Percentiles rank a stretch among this genome's conserved stretches.
phyloP scores from a whole-genome alignment of 2,329 filamentous ascomycete genomes.

The Phyllosticta capitalensis region DNA sequence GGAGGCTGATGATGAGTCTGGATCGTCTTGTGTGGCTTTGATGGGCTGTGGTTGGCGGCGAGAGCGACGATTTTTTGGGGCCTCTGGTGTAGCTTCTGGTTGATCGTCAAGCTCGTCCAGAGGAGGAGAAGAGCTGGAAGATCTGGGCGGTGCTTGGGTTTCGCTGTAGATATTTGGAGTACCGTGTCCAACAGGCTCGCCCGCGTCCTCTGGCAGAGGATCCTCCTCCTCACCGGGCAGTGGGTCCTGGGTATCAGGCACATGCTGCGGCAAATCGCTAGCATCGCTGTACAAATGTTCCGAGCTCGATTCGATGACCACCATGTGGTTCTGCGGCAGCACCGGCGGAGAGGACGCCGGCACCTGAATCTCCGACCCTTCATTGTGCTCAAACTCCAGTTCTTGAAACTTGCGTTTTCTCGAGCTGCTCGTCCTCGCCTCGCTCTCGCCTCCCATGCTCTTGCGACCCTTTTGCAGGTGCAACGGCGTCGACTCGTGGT shows the following conservation, averaged over 20 bases:
- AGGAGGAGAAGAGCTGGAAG: slow-evolving; percentile 23
- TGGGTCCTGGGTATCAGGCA: slow-evolving; percentile 1
- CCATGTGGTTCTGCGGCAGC: slow-evolving; percentile 11
- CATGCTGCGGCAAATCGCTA: neutral
- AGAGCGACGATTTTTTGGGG: slow-evolving; percentile 2
- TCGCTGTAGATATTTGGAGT: slow-evolving; percentile 26
- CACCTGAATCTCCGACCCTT: slow-evolving; percentile 24
- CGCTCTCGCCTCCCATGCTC: neutral
- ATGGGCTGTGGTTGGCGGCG: slow-evolving; percentile 6
- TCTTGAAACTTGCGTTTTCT: slow-evolving; percentile 28
- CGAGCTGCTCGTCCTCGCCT: slow-evolving; percentile 22
- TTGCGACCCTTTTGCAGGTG: slow-evolving; percentile 28
- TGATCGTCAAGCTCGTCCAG: neutral
- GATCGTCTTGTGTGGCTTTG: slow-evolving; percentile 15
- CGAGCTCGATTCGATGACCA: slow-evolving; percentile 1
- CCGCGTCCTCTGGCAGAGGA: neutral
- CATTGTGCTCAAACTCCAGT: neutral
- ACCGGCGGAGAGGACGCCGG: slow-evolving; percentile 29
- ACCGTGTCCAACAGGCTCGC: neutral
- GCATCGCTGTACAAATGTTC: slow-evolving; percentile 9
- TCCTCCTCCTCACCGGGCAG: neutral
- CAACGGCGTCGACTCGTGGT: slow-evolving; percentile 60
- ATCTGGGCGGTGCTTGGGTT: slow-evolving; percentile 35
- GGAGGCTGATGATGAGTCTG: slow-evolving; percentile 16
- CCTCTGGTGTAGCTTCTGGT: slow-evolving; percentile 14